Evolutionary conservation across 1,139 yeast genomes (phyloP).

Genomic region (Arxiozyma slooffiae): DNA sequence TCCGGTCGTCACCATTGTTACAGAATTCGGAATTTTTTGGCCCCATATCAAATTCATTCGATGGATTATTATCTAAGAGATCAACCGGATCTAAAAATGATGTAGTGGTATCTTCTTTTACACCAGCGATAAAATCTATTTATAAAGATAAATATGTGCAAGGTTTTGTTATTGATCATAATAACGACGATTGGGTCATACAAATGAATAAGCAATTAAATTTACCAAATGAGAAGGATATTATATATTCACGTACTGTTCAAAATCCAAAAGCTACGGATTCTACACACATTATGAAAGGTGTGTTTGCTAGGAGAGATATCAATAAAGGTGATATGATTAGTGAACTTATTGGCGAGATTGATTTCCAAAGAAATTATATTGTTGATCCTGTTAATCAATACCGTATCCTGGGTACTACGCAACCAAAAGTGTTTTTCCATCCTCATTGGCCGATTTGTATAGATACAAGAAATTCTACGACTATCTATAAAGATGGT

Average conservation of each 20-base stretch:
- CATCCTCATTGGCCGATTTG: slow-evolving; percentile 46
- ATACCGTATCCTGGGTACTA: slow-evolving; percentile 67
- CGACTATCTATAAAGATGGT: not conserved
- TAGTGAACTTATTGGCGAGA: slow-evolving; percentile 61
- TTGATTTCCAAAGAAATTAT: slow-evolving; percentile 56
- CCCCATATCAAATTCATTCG: not conserved
- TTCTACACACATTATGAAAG: slow-evolving; percentile 20
- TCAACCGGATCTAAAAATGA: not conserved
- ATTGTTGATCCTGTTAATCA: slow-evolving; percentile 59
- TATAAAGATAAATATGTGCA: slow-evolving; percentile 35
- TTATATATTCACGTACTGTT: slow-evolving; percentile 23
- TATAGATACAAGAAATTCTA: slow-evolving; percentile 53
- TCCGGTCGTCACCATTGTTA: not conserved
- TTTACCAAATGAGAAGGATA: slow-evolving; percentile 9
- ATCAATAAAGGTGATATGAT: slow-evolving; percentile 44
- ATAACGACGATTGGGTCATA: slow-evolving; percentile 26
- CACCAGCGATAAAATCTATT: not conserved
- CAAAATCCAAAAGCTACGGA: slow-evolving; percentile 10
- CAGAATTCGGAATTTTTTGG: slow-evolving; percentile 20
- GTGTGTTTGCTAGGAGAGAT: slow-evolving; percentile 43
- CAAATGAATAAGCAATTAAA: slow-evolving; percentile 14
- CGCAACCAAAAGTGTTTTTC: slow-evolving; percentile 66
- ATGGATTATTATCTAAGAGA: not conserved
- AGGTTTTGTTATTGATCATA: slow-evolving; percentile 25
- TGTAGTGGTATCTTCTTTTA: not conserved